phyloP scores from a whole-genome alignment of 2,329 filamentous ascomycete species.

The Alternaria arbusti region DNA sequence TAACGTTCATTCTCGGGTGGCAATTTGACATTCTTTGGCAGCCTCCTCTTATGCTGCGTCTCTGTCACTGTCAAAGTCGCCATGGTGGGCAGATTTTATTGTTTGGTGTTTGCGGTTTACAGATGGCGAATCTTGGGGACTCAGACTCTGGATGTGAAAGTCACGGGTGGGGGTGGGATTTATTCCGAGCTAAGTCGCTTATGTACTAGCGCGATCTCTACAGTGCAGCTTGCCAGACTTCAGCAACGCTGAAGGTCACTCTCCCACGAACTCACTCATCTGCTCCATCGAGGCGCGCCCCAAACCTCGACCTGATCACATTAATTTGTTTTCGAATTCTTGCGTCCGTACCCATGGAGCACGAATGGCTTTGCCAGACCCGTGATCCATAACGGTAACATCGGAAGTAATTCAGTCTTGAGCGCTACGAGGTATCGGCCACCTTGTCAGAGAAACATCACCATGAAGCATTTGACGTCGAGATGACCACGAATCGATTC shows the following conservation, averaged over 20 bases:
- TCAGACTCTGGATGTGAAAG: slow-evolving; percentile 32
- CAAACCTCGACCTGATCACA: background rate
- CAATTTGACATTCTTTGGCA: slow-evolving; percentile 75
- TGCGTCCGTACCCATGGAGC: background rate
- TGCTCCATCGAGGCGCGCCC: background rate
- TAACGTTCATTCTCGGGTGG: slow-evolving; percentile 94
- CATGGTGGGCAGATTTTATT: slow-evolving; percentile 53
- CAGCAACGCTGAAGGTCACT: background rate
- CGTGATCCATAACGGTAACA: background rate
- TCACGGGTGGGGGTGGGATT: slow-evolving; percentile 28
- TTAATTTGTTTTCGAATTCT: rapidly evolving
- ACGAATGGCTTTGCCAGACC: background rate
- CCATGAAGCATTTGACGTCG: background rate
- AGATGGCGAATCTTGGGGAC: slow-evolving; percentile 26
- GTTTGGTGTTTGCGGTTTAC: slow-evolving; percentile 13
- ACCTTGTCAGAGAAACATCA: too few relatives aligned
- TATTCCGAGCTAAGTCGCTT: slow-evolving; percentile 20
- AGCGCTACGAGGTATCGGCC: background rate
- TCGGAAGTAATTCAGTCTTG: background rate
- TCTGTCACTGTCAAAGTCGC: slow-evolving; percentile 68
- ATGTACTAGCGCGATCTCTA: slow-evolving; percentile 13
- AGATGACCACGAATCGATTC: background rate
- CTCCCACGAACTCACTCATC: background rate
- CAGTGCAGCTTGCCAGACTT: background rate
- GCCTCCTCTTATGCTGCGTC: slow-evolving; percentile 55